These are phyloP conservation scores for Thermothielavioides terrestris DNA, from an alignment of 495 filamentous ascomycete species.

Conservation along the genomic window DNA sequence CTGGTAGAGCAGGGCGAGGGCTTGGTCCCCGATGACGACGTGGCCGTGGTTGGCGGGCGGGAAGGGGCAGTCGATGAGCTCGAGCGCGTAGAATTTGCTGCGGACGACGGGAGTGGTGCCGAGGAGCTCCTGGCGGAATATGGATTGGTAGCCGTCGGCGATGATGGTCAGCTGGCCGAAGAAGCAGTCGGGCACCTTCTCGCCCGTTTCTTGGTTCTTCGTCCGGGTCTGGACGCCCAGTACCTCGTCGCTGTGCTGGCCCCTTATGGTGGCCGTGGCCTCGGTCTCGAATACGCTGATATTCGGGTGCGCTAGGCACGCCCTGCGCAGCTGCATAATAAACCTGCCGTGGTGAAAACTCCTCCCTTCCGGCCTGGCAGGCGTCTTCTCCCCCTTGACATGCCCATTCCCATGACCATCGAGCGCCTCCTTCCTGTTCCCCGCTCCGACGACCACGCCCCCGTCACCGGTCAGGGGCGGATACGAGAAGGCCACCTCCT, in stretches of 20 bases:
- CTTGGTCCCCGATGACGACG: constrained; percentile 70
- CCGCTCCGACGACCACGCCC: constrained; percentile 7
- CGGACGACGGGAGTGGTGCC: constrained; percentile 57
- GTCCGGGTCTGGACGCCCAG: constrained; percentile 68
- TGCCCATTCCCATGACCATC: constrained; percentile 11
- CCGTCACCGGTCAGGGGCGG: constrained; percentile 31
- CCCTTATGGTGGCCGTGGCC: constrained; percentile 52
- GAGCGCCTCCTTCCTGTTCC: not conserved
- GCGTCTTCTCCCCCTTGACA: constrained; percentile 12
- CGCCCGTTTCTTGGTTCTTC: constrained; percentile 39
- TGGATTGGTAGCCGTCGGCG: constrained; percentile 88
- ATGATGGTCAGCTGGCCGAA: constrained; percentile 82
- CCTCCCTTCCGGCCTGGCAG: constrained; percentile 50
- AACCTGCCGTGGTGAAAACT: constrained; percentile 82
- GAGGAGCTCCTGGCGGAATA: constrained; percentile 79
- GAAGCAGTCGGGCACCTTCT: constrained; percentile 59
- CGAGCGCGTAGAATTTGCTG: constrained; percentile 84
- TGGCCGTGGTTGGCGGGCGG: constrained; percentile 70
- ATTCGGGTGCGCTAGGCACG: constrained; percentile 57
- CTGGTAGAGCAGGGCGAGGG: constrained; percentile 89
- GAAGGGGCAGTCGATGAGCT: constrained; percentile 77
- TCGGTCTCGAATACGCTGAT: constrained; percentile 69
- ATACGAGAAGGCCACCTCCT: constrained; percentile 75
- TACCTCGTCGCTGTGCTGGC: constrained; percentile 50
- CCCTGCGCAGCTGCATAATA: constrained; percentile 62